Conservation (phyloP, 2,329 filamentous ascomycete species). For the Fusarium equiseti region DNA sequence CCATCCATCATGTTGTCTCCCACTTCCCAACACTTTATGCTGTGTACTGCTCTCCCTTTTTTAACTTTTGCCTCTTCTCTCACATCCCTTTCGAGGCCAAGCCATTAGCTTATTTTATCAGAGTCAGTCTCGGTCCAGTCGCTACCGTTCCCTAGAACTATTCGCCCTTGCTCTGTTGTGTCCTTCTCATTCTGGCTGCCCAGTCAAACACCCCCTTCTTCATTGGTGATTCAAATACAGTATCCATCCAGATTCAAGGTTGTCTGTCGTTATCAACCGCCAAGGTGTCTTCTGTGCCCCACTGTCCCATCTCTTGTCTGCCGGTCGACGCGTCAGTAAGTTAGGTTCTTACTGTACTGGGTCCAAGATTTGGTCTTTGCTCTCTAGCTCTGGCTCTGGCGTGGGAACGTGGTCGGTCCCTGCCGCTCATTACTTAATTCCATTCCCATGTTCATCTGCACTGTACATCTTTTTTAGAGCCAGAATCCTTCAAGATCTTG, state of each 20-base stretch:
- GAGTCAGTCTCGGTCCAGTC: constrained; percentile 21
- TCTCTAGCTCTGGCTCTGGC: constrained; percentile 15
- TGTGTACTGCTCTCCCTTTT: not conserved
- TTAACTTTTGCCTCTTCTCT: constrained; percentile 1
- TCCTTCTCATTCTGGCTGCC: not conserved
- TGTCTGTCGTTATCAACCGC: constrained; percentile 28
- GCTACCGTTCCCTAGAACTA: not conserved
- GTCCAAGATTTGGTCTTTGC: constrained; percentile 26
- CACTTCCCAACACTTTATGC: constrained; percentile 10
- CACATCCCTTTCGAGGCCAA: constrained; percentile 23
- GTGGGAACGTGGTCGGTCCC: constrained; percentile 48
- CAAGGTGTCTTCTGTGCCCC: constrained; percentile 35
- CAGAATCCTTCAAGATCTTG: constrained; percentile 28
- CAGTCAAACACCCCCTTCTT: constrained; percentile 7
- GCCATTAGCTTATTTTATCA: constrained; percentile 9
- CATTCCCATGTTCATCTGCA: constrained; percentile 18
- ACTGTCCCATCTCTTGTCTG: constrained; percentile 39
- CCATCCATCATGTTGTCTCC: constrained; percentile 21
- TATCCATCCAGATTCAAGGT: constrained; percentile 1
- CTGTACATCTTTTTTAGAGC: constrained; percentile 29
- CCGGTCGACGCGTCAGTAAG: constrained; percentile 44
- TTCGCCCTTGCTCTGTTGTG: constrained; percentile 12
- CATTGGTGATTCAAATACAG: constrained; percentile 13
- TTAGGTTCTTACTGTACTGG: constrained; percentile 25
- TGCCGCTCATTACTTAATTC: constrained; percentile 48